A percentile compares a stretch with the other conserved stretches of the same genome.
Conservation (phyloP, 306 rosid genomes). For the Cucumis cinereus region DNA sequence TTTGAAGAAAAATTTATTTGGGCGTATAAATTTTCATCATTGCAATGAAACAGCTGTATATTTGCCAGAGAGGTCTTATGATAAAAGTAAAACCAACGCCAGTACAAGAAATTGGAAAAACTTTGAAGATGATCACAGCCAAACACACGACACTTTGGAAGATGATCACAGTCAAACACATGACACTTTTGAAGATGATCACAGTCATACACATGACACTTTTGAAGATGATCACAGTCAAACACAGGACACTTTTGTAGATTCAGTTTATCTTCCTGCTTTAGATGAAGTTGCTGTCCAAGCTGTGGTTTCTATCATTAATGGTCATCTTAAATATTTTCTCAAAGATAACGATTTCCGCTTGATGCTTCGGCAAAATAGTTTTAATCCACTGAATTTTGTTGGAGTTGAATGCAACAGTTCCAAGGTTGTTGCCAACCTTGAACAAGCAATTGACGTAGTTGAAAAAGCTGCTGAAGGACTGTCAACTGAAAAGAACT, state of each 20-base stretch:
- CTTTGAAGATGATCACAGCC: slow-evolving; percentile 9
- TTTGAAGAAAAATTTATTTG: slow-evolving; percentile 14
- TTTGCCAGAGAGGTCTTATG: neutral
- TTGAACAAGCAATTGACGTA: slow-evolving; percentile 63
- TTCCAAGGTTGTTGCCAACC: slow-evolving; percentile 41
- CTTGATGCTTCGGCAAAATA: slow-evolving; percentile 25
- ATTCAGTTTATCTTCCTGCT: slow-evolving; percentile 16
- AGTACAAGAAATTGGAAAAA: slow-evolving; percentile 16
- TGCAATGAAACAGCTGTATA: slow-evolving; percentile 9
- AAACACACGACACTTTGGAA: slow-evolving; percentile 2
- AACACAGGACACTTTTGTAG: slow-evolving; percentile 5
- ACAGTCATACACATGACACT: slow-evolving; percentile 4
- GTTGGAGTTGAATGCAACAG: slow-evolving; percentile 23
- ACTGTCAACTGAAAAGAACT: slow-evolving; percentile 22
- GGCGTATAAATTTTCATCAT: slow-evolving; percentile 15
- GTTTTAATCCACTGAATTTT: slow-evolving; percentile 39
- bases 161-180: slow-evolving; percentile 4
- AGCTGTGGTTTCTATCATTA: slow-evolving; percentile 65
- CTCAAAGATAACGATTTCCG: slow-evolving; percentile 50
- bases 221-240: slow-evolving; percentile 9
- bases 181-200: slow-evolving; percentile 2
- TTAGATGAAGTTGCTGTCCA: slow-evolving; percentile 32
- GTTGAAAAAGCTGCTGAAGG: slow-evolving; percentile 45
- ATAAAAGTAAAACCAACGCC: slow-evolving; percentile 8
- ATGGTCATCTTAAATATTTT: slow-evolving; percentile 45